Evolutionary conservation across 495 filamentous ascomycete species (phyloP), one percentile per base, ranked within the genome.

Genomic region (Symbiotaphrina buchneri): DNA sequence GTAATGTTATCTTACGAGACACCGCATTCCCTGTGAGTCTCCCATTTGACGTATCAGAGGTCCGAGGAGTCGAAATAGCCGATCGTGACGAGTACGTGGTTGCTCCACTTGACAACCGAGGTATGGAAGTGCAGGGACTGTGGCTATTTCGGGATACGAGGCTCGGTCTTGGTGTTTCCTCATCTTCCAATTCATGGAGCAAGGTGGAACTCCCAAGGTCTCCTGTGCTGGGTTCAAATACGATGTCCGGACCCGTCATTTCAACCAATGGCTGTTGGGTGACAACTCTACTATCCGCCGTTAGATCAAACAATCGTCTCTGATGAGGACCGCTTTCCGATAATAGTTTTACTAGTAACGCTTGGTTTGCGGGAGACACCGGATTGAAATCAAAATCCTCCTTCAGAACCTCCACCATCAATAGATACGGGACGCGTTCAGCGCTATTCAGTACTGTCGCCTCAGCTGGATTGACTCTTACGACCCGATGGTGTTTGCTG

Each of bases 301-400:
- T 64, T 28, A 77, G 53, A 45, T 81, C 74, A 35, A 81, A 81
- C 28, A 79, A 60, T 18, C 75, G 55, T 41, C 62, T 69, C 28
- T 47, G 47, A 7, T 55, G 48, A 14, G 54, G 57, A 14, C 63
- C 65, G 44, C 72, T 68, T 34, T 78, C 71, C 4, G 61, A 49
- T 33, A 76, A 31, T 21, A 81, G 44, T 19, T 55, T 68, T 6
- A 54, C 49, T 8, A 80, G 49, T 19, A 81, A 47, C 30, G 55
- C 52, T 38, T 72, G 53, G 39, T 81, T 81, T 21, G 69, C 62
- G 21, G 54, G 51, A 1, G 68, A 65, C 21, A 67, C 63, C 3
- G 74, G 71, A 35, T 80, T 64, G 40, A 81, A 81, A 33, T 66
- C 66, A 43, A 81, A 79, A 39, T 81, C 74, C 21, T 80, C 74